Evolutionary conservation across 2,329 filamentous ascomycete genomes (phyloP), one percentile per base, ranked within the genome.

Genomic region (Aureobasidium sp.): DNA sequence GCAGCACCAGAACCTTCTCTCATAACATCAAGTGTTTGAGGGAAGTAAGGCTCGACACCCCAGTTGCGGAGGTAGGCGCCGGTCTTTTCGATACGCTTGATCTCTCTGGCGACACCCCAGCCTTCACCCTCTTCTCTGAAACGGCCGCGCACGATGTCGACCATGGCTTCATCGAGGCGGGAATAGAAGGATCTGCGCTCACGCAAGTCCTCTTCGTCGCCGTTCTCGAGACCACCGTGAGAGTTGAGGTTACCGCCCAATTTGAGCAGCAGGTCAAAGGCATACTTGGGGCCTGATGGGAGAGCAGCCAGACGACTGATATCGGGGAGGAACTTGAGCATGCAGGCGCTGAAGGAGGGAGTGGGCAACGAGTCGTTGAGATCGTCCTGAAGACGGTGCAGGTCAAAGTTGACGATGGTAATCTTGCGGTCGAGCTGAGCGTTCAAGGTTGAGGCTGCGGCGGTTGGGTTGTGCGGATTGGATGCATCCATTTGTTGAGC

Each of bases 391-490:
- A 82, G 74, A 57, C 79, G 78, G 73, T 82, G 79, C 3, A 82
- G 78, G 68, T 82, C 79, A 69, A 81, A 81, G 73, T 82, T 82
- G 61, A 82, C 79, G 60, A 82, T 81, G 41, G 79, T 82, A 72
- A 82, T 82, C 67, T 82, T 82, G 75, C 79, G 79, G 70, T 82
- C 79, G 64, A 82, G 78, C 68, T 82, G 79, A n/a, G 78, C 79
- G 68, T 81, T 81, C 64, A 82, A 76, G 2, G 79, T 80, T 37
- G 75, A 71, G 36, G 79, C 79, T 27, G 78, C 77, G 64, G 79
- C 76, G 27, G 78, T 75, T 2, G 72, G 71, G 30, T 70, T 71
- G 66, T 71, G 69, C 3, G 62, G 62, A 5, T 75, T 76, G 49
- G 77, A 74, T 30, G 72, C 73, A 69, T 82, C 79, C 79, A 82